phyloP scores from a whole-genome alignment of 257 asterid species.

The Fraxinus anomala region DNA sequence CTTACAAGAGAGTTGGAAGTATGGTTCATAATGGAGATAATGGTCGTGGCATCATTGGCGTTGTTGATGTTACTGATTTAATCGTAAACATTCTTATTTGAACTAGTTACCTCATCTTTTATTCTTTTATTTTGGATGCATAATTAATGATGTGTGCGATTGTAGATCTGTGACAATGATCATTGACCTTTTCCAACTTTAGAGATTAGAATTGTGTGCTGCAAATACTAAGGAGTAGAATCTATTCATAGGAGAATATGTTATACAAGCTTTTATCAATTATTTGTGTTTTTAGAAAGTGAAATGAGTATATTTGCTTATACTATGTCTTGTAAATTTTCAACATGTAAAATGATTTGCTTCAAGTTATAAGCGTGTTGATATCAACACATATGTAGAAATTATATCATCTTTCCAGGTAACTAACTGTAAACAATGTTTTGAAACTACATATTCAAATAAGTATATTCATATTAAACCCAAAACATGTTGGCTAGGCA shows the following conservation, averaged over 20 bases:
- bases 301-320: conserved; percentile 6
- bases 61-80: conserved; percentile 63
- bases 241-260: background rate
- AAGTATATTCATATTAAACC: background rate
- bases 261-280: background rate
- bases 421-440: background rate
- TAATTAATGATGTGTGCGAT: background rate
- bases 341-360: background rate
- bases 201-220: background rate
- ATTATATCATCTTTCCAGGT: background rate
- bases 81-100: conserved; percentile 50
- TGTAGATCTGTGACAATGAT: conserved; percentile 15
- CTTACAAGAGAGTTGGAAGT: conserved; percentile 85
- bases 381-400: background rate
- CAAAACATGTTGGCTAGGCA: background rate
- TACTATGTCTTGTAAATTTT: background rate
- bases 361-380: conserved; percentile 8
- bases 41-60: conserved; percentile 84
- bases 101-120: background rate
- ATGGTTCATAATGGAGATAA: conserved; percentile 78
- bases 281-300: background rate
- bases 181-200: background rate
- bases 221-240: background rate
- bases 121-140: conserved; percentile 11
- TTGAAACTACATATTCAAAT: background rate